Base-by-base conservation (phyloP, 352 stramenopile species). In the Peronospora destructor region DNA sequence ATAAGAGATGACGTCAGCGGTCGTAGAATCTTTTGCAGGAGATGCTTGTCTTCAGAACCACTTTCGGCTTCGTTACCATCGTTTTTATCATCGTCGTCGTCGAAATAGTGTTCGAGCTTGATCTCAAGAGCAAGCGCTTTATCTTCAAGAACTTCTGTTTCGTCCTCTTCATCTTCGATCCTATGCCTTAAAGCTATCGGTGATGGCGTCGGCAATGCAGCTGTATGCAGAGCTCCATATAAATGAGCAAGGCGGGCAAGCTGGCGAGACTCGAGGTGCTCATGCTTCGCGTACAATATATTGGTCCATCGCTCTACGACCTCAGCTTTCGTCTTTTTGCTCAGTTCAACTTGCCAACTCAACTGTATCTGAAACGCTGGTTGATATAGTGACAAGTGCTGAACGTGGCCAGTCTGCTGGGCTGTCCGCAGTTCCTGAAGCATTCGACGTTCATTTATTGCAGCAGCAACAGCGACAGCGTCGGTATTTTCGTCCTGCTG, bases 31-130 rank as follows among this genome's bases (percentile, higher is more conserved):
- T 58, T 67, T 14, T 71, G 64, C 51, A 84, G 65, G 25, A 69
- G 41, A 28, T 28, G 12, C 0, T 66, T 40, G 45, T 84, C 48
- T 16, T 67, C 68, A 17, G 66, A 49, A 12, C 30, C 4, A 8
- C 12, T 28, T 8, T 64, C 52, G 19, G 6, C 30, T 17, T 51
- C 37, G 6, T 17, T 29, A n/a, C 17, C 21, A 12, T 26, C 19
- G 25, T 51, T 36, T 6, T 47, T 21, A 2, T 49, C 46, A 6
- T 66, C 45, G 11, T 80, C 61, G 14, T 84, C 62, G 6, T 87
- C 72, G 61, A 91, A 90, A 53, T 91, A 91, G 11, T 53, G 56
- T 5, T 68, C 57, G 9, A 91, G 56, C 23, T 73, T 77, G 3
- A 59, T 40, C 42, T 88, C 74, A 4, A 86, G 49, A 23, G 47